These are phyloP conservation scores for Podospora comata DNA, from an alignment of 495 filamentous ascomycete genomes.

Conservation along the genomic window DNA sequence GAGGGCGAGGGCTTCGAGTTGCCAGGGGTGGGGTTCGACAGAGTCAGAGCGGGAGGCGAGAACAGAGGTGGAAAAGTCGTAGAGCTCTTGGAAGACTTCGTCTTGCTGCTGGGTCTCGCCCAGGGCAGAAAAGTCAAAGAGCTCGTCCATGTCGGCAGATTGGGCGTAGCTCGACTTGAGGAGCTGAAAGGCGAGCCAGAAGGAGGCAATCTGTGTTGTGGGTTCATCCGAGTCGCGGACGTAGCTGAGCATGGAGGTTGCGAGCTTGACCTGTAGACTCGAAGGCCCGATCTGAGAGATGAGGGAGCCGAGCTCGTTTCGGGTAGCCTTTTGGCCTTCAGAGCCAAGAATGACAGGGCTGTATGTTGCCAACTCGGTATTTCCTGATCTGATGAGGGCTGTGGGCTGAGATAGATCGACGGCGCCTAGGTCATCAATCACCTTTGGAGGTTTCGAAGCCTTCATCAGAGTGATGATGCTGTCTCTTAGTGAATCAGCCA, in stretches of 20 bases:
- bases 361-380: slow-evolving; percentile 43
- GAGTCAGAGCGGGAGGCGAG: slow-evolving; percentile 53
- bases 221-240: slow-evolving; percentile 52
- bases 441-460: slow-evolving; percentile 33
- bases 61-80: slow-evolving; percentile 67
- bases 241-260: slow-evolving; percentile 57
- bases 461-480: slow-evolving; percentile 50
- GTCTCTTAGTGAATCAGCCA: slow-evolving; percentile 63
- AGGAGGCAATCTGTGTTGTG: slow-evolving; percentile 59
- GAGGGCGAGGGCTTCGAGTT: slow-evolving; percentile 64
- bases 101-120: slow-evolving; percentile 44
- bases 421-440: slow-evolving; percentile 22
- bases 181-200: slow-evolving; percentile 80
- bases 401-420: slow-evolving; percentile 25
- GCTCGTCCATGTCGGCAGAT: slow-evolving; percentile 59
- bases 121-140: slow-evolving; percentile 54
- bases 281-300: slow-evolving; percentile 46
- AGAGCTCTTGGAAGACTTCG: slow-evolving; percentile 70
- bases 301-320: slow-evolving; percentile 48
- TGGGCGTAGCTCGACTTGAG: slow-evolving; percentile 53
- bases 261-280: slow-evolving; percentile 45
- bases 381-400: slow-evolving; percentile 25
- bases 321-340: slow-evolving; percentile 61
- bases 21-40: slow-evolving; percentile 64
- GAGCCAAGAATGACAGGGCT: slow-evolving; percentile 60